phyloP scores from a whole-genome alignment of 1,284 basidiomycete genomes.

The Agroathelia rolfsii region DNA sequence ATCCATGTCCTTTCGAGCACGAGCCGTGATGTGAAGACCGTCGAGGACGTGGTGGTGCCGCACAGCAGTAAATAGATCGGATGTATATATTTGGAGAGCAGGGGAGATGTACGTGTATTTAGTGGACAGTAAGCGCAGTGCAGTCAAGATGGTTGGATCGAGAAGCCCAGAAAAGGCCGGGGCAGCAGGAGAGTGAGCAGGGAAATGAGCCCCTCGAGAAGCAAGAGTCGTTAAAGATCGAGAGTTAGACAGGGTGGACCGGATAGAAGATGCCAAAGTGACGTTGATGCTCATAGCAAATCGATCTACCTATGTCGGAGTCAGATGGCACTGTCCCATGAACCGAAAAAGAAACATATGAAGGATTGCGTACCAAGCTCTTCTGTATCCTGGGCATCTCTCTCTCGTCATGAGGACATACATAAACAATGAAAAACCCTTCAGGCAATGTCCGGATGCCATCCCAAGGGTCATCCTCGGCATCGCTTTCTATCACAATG shows the following conservation, averaged over 20 bases:
- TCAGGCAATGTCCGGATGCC: constrained; percentile 52
- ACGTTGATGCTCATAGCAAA: constrained; percentile 67
- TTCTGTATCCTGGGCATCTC: constrained; percentile 58
- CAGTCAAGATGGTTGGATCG: constrained; percentile 27
- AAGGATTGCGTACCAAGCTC: constrained; percentile 38
- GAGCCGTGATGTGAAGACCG: constrained; percentile 51
- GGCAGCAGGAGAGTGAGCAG: constrained; percentile 14
- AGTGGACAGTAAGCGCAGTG: constrained; percentile 25
- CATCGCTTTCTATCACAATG: constrained; percentile 35
- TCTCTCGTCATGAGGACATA: constrained; percentile 50
- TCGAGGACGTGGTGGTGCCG: constrained; percentile 65
- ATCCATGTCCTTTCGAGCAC: constrained; percentile 48
- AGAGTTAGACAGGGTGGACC: constrained; percentile 23
- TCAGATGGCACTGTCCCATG: constrained; percentile 8
- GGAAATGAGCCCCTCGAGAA: constrained; percentile 15
- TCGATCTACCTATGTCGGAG: constrained; percentile 48
- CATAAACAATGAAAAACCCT: constrained; percentile 62
- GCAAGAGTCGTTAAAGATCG: constrained; percentile 12
- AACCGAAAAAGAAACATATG: constrained; percentile 2
- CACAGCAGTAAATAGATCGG: constrained; percentile 63
- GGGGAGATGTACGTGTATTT: constrained; percentile 33
- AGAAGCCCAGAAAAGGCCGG: constrained; percentile 20
- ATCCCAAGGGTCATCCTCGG: constrained; percentile 24
- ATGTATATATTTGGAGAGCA: constrained; percentile 48
- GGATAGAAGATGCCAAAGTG: constrained; percentile 31